Base-by-base conservation (phyloP, 2,329 filamentous ascomycete genomes). In the Botrytis paeoniae region DNA sequence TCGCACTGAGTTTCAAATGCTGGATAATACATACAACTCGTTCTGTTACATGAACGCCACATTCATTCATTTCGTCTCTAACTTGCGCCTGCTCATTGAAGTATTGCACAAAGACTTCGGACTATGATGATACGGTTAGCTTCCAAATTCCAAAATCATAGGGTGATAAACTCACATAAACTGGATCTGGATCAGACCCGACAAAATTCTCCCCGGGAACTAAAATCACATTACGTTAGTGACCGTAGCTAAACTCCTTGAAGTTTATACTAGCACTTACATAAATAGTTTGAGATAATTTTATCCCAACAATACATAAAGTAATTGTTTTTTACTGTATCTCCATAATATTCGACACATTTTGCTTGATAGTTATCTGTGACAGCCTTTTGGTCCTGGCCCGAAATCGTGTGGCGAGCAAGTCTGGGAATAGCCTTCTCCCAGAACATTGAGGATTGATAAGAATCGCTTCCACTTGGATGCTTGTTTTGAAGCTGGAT, bases 301-400 rank as follows among this genome's bases (percentile, higher is more conserved):
- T 51, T 66, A 4, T 66, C 8, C 14, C 35, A 29, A 3, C 4
- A 12, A 20, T 20, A 66, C 20, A 39, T 0, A 10, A 39, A 39
- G 2, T 29, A 54, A 1, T 12, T n/a, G 1, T 6, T 6, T 3
- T 54, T 1, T 0, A 29, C 7, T 1, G 32, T 51, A 3, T 48
- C 4, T n/a, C 29, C 43, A 25, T 37, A 48, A 7, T 37, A 51
- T 5, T 51, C 63, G 12, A 8, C 16, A 4, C 64, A 39, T 25
- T 66, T 29, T 18, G 16, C 35, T 3, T 29, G 29, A 2, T 29
- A 66, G 12, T 3, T 4, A 7, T 25, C 35, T 18, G 20, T n/a
- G 25, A 29, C 9, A 51, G 5, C 8, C 8, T 39, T n/a, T 20
- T 48, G 29, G 10, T 48, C 64, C 14, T 3, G 4, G 9, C 16